phyloP scores from a whole-genome alignment of 179 eudicot species.

The Amaranthus tricolor region DNA sequence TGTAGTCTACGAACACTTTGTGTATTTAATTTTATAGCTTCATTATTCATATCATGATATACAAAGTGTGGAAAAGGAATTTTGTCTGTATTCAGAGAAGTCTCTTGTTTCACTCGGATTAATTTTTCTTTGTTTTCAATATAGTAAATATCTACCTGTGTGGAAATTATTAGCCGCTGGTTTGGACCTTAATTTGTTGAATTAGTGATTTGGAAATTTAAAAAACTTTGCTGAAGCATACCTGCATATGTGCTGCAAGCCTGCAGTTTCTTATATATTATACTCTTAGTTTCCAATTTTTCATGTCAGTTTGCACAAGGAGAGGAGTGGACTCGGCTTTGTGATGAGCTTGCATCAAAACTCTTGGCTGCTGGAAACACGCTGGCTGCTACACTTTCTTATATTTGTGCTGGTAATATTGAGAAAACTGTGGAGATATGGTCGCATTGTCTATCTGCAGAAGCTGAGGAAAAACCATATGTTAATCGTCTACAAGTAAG shows the following conservation, averaged over 20 bases:
- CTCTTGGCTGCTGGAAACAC: slow-evolving; percentile 71
- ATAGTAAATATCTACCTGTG: background rate
- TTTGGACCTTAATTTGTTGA: background rate
- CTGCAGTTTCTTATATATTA: background rate
- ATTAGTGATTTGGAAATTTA: slow-evolving; percentile 1
- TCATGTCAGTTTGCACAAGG: slow-evolving; percentile 76
- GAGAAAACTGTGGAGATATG: slow-evolving; percentile 93
- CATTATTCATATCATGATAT: background rate
- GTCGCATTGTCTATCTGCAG: slow-evolving; percentile 64
- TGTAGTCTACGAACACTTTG: no score
- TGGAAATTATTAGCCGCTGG: background rate
- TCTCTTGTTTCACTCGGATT: background rate
- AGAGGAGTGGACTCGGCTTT: slow-evolving; percentile 89
- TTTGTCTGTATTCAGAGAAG: background rate
- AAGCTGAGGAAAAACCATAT: slow-evolving; percentile 73
- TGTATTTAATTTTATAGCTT: background rate
- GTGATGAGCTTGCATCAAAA: slow-evolving; percentile 85
- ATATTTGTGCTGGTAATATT: slow-evolving; percentile 94
- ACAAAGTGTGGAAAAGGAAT: no score
- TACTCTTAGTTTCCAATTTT: slow-evolving; percentile 18
- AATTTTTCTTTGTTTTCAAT: background rate
- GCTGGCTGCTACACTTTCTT: slow-evolving; percentile 88
- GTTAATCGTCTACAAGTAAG: slow-evolving; percentile 88
- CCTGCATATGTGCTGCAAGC: background rate
- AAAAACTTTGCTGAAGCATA: background rate